A percentile compares a stretch with the other conserved stretches of the same genome.
phyloP scores from a whole-genome alignment of 2,329 filamentous ascomycete species.

The Apiospora arundinis region DNA sequence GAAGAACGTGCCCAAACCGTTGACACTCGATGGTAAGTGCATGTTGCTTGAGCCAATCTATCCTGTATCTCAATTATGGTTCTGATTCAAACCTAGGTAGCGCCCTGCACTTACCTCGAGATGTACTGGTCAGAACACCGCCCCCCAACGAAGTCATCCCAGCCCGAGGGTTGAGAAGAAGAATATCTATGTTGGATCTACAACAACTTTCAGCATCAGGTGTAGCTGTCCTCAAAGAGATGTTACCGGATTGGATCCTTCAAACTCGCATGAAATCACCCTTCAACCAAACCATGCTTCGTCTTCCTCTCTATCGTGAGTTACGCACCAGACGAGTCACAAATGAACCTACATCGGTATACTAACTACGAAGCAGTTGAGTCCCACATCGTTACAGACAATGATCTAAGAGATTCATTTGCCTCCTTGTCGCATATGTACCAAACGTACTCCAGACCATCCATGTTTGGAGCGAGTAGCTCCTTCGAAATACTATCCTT shows the following conservation, averaged over 20 bases:
- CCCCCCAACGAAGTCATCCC: background rate
- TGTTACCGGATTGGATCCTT: background rate
- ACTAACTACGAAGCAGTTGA: background rate
- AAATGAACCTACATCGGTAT: background rate
- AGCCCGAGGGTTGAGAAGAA: background rate
- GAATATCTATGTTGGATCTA: background rate
- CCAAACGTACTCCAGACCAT: background rate
- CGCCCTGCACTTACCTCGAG: background rate
- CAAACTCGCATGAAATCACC: background rate
- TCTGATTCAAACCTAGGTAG: background rate
- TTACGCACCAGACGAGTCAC: too few species aligned
- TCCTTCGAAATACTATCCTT: background rate
- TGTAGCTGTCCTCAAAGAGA: background rate
- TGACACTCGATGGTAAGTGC: background rate
- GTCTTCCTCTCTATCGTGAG: background rate
- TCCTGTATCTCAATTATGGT: too few species aligned
- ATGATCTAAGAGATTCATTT: background rate
- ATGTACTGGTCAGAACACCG: background rate
- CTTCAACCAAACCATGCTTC: background rate
- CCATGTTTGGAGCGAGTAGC: background rate
- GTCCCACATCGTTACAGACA: background rate
- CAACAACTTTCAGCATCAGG: background rate
- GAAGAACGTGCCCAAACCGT: background rate
- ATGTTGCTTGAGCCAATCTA: background rate
- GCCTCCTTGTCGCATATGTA: background rate